Conservation (phyloP, 2,329 filamentous ascomycete genomes). For the Neoascochyta sp. region DNA sequence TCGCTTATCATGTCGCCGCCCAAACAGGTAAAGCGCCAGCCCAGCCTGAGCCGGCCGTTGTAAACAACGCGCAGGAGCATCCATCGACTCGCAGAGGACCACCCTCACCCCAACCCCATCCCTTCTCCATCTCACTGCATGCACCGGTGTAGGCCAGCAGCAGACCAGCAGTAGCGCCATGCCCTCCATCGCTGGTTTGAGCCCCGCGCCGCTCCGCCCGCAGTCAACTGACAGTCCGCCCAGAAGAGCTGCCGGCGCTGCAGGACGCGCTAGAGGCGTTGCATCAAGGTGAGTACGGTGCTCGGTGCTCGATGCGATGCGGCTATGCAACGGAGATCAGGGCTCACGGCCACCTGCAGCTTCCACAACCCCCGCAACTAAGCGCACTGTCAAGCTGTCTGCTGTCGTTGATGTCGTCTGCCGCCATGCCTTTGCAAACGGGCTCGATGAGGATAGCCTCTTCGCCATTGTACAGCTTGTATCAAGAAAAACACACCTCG, state of each 20-base stretch:
- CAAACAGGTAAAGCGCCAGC: constrained; percentile 21
- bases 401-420: constrained; percentile 61
- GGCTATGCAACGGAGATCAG: constrained; percentile 10
- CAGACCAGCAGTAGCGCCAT: constrained; percentile 25
- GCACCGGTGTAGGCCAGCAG: constrained; percentile 2
- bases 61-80: constrained; percentile 26
- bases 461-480: constrained; percentile 63
- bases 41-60: too few species aligned
- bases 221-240: constrained; percentile 21
- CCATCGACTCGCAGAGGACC: constrained; percentile 2
- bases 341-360: constrained; percentile 30
- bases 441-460: constrained; percentile 60
- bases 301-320: too few species aligned
- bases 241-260: constrained; percentile 29
- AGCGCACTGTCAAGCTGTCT: constrained; percentile 61
- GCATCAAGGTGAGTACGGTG: constrained; percentile 29
- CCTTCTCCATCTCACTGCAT: too few species aligned
- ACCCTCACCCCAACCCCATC: too few species aligned
- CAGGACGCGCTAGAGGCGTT: constrained; percentile 37
- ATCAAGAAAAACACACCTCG: constrained; percentile 64
- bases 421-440: constrained; percentile 62
- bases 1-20: constrained; percentile 25
- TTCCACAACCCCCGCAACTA: constrained; percentile 56
- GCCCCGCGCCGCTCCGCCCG: constrained; percentile 5
- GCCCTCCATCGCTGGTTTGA: constrained; percentile 31